Evolutionary conservation across 2,329 filamentous ascomycete genomes (phyloP).

Genomic region (Ceratocystis albifundus): DNA sequence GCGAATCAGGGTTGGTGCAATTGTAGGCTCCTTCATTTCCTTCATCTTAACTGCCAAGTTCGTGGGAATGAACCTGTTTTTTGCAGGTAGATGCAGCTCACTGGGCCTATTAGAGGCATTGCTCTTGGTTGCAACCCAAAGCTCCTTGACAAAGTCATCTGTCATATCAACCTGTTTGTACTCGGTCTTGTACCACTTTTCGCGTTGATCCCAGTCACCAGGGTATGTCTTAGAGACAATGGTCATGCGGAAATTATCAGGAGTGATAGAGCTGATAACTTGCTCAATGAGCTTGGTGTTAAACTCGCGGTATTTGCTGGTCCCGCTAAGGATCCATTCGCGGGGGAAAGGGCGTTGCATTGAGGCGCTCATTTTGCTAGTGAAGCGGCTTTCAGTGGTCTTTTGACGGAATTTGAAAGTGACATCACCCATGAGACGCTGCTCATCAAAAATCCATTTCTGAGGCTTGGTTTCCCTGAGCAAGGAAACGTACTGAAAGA

Average conservation of each 20-base stretch:
- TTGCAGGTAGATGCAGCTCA: conserved; percentile 75
- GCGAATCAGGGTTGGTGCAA: conserved; percentile 68
- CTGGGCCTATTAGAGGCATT: conserved; percentile 48
- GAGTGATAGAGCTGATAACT: conserved; percentile 60
- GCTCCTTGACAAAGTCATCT: conserved; percentile 57
- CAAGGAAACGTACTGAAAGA: conserved; percentile 87
- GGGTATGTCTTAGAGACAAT: conserved; percentile 75
- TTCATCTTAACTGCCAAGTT: conserved; percentile 92
- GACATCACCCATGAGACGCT: conserved; percentile 79
- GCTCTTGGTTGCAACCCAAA: conserved; percentile 52
- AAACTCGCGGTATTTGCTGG: conserved; percentile 65
- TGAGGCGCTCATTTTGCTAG: conserved; percentile 67
- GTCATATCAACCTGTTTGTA: conserved; percentile 76
- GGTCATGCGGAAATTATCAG: conserved; percentile 80
- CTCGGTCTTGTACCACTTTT: conserved; percentile 97
- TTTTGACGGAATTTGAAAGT: conserved; percentile 95
- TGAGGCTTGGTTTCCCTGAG: conserved; percentile 69
- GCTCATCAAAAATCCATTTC: conserved; percentile 89
- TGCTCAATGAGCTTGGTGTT: conserved; percentile 64
- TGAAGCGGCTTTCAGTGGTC: conserved; percentile 77
- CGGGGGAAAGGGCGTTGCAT: conserved; percentile 88
- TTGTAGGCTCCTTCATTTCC: conserved; percentile 62
- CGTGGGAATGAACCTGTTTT: conserved; percentile 91
- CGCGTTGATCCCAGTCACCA: conserved; percentile 72
- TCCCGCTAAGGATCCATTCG: conserved; percentile 76